Evolutionary conservation across 2,329 filamentous ascomycete species (phyloP), one percentile per base, ranked within the genome.

Genomic region (Ascosphaera acerosa): DNA sequence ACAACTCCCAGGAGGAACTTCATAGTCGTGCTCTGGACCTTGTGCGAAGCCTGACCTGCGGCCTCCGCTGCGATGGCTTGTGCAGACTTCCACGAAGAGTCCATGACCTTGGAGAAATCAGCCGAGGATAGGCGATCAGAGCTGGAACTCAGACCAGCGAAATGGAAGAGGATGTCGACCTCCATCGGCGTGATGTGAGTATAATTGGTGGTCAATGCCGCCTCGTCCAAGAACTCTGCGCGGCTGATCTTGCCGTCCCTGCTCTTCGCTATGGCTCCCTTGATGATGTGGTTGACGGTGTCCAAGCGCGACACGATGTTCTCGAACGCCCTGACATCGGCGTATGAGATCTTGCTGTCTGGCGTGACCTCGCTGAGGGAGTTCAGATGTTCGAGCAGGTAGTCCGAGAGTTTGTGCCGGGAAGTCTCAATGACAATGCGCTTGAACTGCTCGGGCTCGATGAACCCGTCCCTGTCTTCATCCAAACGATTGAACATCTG

Each of bases 281-380:
- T 71, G 40, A 97, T 67, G 47, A 97, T 81, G 41, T 90, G 60
- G 58, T 97, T 87, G 31, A 94, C 78, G 44, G 94, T 65, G 46
- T 97, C 87, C 78, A 97, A 92, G 55, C 94, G 82, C 45, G 76
- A 73, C 43, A 97, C 84, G 54, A 97, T 73, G 51, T 97, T 97
- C 59, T 91, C 82, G 59, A 97, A 97, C 22, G 87, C 87, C 41
- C 87, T 71, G 18, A 97, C 87, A 48, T 90, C 92, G 50, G 87
- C 81, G 49, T 97, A 97, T 4, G 82, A 92, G 42, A 97, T 87
- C 57, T 89, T 91, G 59, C 70, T 87, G 38, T 80, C 73, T 19
- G 72, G 62, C 5, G 78, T 80, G 50, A 94, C 90, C 56, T 92
- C 92, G 66, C 84, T 94, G 25, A 97, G 66, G 1, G 81, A 87